These are phyloP conservation scores for Cotoneaster glaucophyllus DNA, from an alignment of 306 rosid species.

Conservation along the genomic window DNA sequence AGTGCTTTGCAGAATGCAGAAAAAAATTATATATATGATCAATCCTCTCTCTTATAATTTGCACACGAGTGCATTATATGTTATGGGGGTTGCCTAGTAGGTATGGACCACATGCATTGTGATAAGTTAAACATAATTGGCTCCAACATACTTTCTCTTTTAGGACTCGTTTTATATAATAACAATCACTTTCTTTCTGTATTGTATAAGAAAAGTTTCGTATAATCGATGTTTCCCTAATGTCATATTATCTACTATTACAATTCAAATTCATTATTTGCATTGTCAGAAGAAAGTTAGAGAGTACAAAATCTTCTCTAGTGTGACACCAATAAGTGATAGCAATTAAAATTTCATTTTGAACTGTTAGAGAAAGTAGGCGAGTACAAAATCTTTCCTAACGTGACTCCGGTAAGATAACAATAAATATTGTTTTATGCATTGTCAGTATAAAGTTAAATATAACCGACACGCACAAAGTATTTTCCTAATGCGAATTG, in stretches of 20 bases:
- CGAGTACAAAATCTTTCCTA: not conserved
- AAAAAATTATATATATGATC: no score
- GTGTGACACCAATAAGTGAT: not conserved
- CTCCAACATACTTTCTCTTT: not conserved
- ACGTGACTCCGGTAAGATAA: not conserved
- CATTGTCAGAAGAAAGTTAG: not conserved
- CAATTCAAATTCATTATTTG: not conserved
- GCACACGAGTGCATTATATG: not conserved
- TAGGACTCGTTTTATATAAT: not conserved
- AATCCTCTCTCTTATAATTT: not conserved
- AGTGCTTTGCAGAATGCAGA: not conserved
- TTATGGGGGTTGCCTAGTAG: no score
- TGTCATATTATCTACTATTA: not conserved
- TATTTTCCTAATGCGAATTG: not conserved
- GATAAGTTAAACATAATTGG: not conserved
- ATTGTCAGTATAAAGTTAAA: not conserved
- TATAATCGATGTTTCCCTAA: not conserved
- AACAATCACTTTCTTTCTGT: not conserved
- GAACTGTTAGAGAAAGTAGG: not conserved
- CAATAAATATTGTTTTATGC: not conserved
- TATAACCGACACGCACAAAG: not conserved
- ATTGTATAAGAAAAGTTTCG: not conserved
- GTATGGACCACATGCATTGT: not conserved
- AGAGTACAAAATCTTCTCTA: not conserved
- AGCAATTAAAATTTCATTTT: not conserved